These are phyloP conservation scores for Dictyostelium discoideum DNA, from an alignment of 78 protist genomes.

Conservation along the genomic window DNA sequence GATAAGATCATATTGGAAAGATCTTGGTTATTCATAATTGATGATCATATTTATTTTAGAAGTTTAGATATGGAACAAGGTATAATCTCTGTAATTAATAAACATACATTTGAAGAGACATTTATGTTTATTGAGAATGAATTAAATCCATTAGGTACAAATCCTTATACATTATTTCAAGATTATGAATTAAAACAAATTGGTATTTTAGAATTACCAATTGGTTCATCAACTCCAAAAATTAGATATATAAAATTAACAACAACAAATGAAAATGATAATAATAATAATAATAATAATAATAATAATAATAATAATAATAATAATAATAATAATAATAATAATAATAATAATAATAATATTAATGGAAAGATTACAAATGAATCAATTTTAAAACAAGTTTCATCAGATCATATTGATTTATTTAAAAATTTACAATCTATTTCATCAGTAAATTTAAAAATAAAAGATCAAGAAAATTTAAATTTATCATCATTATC, in stretches of 20 bases:
- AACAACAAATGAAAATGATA: not conserved
- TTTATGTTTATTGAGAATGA: constrained; percentile 2
- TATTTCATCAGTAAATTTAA: not conserved
- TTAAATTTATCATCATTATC: not conserved
- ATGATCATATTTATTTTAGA: constrained; percentile 24
- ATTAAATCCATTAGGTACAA: constrained; percentile 21
- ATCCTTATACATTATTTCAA: constrained; percentile 30
- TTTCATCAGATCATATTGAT: not conserved
- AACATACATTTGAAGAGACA: constrained; percentile 18
- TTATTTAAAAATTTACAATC: not conserved
- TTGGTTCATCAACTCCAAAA: not conserved
- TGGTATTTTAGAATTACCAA: constrained; percentile 27
- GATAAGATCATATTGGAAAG: not conserved
- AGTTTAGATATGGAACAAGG: constrained; percentile 33
- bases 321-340: not conserved
- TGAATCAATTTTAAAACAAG: constrained; percentile 3
- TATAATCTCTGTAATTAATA: not conserved
- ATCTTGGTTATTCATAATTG: constrained; percentile 53
- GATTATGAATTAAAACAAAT: not conserved
- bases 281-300: not conserved
- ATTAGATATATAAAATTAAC: constrained; percentile 11
- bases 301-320: not conserved
- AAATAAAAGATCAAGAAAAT: not conserved
- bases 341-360: not conserved
- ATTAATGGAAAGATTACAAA: not conserved